Base-by-base conservation (phyloP, 768 basidiomycete genomes). In the Mycena chlorophos region DNA sequence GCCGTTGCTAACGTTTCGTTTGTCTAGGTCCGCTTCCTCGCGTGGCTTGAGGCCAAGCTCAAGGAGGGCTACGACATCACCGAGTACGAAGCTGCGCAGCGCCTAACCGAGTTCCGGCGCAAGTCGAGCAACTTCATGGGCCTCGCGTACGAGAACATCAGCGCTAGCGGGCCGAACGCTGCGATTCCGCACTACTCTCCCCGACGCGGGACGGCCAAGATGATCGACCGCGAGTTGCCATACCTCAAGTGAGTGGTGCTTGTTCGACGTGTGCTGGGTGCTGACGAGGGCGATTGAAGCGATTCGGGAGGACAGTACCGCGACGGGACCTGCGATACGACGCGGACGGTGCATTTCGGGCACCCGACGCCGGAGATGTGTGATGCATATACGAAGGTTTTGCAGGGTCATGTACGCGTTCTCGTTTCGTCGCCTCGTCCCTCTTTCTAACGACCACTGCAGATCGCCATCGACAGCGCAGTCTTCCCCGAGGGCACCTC, bases 181-280 rank as follows among this genome's bases (percentile, higher is more conserved):
- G 97, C 96, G 17, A 73, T 98, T 22, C 94, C 97, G 3, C 97
- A 99, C 72, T 98, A 99, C 70, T 78, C 82, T 0, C 94, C 97
- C 0, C 80, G 81, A 56, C 85, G 88, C 66, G 70, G 75, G 19
- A 78, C 76, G 17, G 88, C 89, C n/a, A 70, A 74, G 40, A 77
- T 89, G 72, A 90, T 99, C 63, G 86, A 88, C 61, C 78, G 83
- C 30, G 81, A 88, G 13, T 81, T 84, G 2, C 92, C 94, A 4
- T 99, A 96, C 70, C 80, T 99, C 55, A 95, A 92, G 91, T 93
- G 65, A 71, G 86, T 73, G 22, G 53, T 23, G 27, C 52, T 50
- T 27, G 62, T 62, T 46, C 51, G 19, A 19, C 42, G 53, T 37
- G 49, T 52, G 55, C 59, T 62, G 42, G 51, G 54, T 49, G 55